phyloP scores from a whole-genome alignment of 2,329 filamentous ascomycete genomes.

The Tolypocladium album region DNA sequence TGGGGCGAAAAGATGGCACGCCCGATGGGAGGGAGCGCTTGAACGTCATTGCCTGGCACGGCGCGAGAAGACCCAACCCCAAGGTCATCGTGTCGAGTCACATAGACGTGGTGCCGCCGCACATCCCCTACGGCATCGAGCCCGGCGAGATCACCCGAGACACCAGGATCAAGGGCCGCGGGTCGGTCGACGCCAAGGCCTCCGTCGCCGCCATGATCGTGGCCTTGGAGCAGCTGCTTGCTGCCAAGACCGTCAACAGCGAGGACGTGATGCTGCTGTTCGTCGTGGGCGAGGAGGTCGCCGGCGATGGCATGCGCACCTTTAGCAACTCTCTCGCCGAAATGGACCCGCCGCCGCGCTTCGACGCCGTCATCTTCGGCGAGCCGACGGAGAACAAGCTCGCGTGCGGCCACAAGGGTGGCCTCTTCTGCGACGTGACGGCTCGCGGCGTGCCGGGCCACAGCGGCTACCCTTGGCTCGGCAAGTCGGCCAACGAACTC shows the following conservation, averaged over 20 bases:
- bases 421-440: constrained; percentile 53
- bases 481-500: constrained; percentile 73
- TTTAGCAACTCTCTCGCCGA: constrained; percentile 30
- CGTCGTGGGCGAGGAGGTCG: constrained; percentile 74
- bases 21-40: constrained; percentile 30
- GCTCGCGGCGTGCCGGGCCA: constrained; percentile 72
- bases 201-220: constrained; percentile 64
- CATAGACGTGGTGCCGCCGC: constrained; percentile 69
- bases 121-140: constrained; percentile 55
- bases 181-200: constrained; percentile 62
- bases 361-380: constrained; percentile 73
- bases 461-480: constrained; percentile 86
- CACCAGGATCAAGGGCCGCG: constrained; percentile 57
- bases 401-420: constrained; percentile 86
- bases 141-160: constrained; percentile 30
- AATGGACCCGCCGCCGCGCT: constrained; percentile 22
- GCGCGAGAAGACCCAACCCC: constrained; percentile 35
- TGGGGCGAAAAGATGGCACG: constrained; percentile 21
- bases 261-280: constrained; percentile 50
- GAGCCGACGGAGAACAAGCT: constrained; percentile 87
- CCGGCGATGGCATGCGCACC: constrained; percentile 67
- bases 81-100: constrained; percentile 65
- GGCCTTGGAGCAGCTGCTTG: constrained; percentile 48
- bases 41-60: constrained; percentile 65
- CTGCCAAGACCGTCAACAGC: constrained; percentile 24